Base-by-base conservation (phyloP, 768 basidiomycete species). In the Termitomyces sp. region DNA sequence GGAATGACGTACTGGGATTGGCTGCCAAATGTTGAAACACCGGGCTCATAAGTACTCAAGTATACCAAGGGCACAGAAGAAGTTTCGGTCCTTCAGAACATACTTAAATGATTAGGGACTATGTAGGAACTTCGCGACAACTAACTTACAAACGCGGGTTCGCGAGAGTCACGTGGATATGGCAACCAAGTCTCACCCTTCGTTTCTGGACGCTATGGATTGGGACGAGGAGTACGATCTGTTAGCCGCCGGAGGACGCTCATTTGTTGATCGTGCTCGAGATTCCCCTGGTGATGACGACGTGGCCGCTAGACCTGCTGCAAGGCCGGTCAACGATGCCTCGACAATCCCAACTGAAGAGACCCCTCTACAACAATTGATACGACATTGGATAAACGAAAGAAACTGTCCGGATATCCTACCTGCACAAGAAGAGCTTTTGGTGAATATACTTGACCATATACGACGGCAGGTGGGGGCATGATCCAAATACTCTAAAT, bases 321-420 rank as follows among this genome's bases (percentile, higher is more conserved):
- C 56, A 44, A 50, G 40, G 12, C 48, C 40, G 38, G 27, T 36
- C 25, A 36, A 54, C n/a, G 54, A 49, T 40, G 54, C 49, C 32
- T 47, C 54, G 20, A 56, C 59, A 4, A 29, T 48, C 22, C 67
- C 58, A 13, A 58, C 66, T 0, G 54, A 68, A 6, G 83, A 84
- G 53, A 85, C 86, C 5, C 82, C 84, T 0, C 69, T 92, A 2
- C 81, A 89, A 41, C 76, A 82, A 58, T 79, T 94, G 43, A 88
- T 84, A 46, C 80, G 89, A 29, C 86, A 89, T 61, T 94, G 91
- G 91, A 84, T 86, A 76, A 89, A 92, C 73, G 91, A 94, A 62
- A 75, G 91, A 41, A 83, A 89, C 60, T 82, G 88, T 7, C 91
- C 91, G 2, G 90, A 93, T 62, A 80, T 94, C 23, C 72, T 94